Percentiles rank a stretch among this genome's conserved stretches.
These are phyloP conservation scores for Backusella parvicylindrica DNA, from an alignment of 192 early-diverging fungal genomes.

Conservation along the genomic window DNA sequence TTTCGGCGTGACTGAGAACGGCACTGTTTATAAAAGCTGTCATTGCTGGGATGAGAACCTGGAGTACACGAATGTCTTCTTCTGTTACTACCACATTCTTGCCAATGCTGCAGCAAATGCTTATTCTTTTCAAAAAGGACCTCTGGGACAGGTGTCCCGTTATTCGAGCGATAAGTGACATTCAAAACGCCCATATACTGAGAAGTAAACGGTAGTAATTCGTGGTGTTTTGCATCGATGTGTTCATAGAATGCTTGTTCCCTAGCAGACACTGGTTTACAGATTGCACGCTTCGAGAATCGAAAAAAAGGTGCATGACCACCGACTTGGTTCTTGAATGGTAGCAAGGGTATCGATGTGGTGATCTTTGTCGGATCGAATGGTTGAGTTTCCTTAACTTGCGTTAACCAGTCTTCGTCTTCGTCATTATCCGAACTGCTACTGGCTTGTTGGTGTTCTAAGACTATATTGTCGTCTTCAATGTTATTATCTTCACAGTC, in stretches of 20 bases:
- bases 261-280: constrained; percentile 82
- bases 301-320: constrained; percentile 94
- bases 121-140: constrained; percentile 89
- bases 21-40: neutral
- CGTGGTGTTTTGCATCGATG: constrained; percentile 70
- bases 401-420: neutral
- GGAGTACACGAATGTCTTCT: constrained; percentile 7
- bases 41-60: neutral
- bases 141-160: constrained; percentile 46
- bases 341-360: constrained; percentile 61
- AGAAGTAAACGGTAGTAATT: constrained; percentile 87
- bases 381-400: neutral
- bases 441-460: neutral
- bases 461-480: neutral
- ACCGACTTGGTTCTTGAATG: constrained; percentile 83
- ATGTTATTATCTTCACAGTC: constrained; percentile 11
- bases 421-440: constrained; percentile 9
- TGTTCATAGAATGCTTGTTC: constrained; percentile 92
- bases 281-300: constrained; percentile 94
- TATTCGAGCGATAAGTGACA: constrained; percentile 66
- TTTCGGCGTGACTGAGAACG: neutral
- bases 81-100: constrained; percentile 13
- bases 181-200: constrained; percentile 93
- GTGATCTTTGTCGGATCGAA: constrained; percentile 31
- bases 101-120: constrained; percentile 76